Base-by-base conservation (phyloP, 2,329 filamentous ascomycete species). In the Lachnellula willkommii region DNA sequence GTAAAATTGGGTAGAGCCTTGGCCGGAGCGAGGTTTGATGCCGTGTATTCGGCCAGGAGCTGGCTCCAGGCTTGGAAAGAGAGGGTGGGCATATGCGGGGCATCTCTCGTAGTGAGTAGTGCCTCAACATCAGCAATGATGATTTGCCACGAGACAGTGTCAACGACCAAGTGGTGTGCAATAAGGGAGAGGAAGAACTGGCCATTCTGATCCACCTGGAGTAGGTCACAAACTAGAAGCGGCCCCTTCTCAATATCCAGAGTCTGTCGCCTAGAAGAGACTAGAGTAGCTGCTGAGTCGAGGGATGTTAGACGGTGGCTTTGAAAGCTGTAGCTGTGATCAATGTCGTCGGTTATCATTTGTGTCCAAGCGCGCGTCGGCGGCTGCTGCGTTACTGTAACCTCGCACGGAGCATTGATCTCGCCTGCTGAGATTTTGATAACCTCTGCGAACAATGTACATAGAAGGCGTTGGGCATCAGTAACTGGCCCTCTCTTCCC, bases 61-160 rank as follows among this genome's bases (percentile, higher is more conserved):
- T 68, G 60, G 48, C 63, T 55, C 72, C 72, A 74, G 6, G 58
- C 50, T 54, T 72, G 68, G 57, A 72, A 74, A 11, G 54, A 14
- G 2, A 57, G 1, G 48, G 83, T 39, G 9, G 9, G 14, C 11
- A 82, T 37, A 85, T 7, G 11, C 4, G 36, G 9, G 7, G 45
- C 4, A 40, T 9, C 8, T 22, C 28, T 24, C 14, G 26, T 15
- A 8, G 45, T 20, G 2, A 60, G 52, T 24, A 53, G 15, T 26
- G 67, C 66, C 50, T 73, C 70, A 12, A 73, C 59, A 53, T 73
- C 71, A 54, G 70, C 65, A 4, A 72, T 60, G 17, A 73, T 58
- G 7, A 72, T 58, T 26, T 70, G 61, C 71, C 71, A 73, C 6
- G 69, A 69, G 14, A 72, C 71, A 12, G 72, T 50, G 48, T 72